Conservation (phyloP, 2,329 filamentous ascomycete genomes). For the Epichloe sibirici region DNA sequence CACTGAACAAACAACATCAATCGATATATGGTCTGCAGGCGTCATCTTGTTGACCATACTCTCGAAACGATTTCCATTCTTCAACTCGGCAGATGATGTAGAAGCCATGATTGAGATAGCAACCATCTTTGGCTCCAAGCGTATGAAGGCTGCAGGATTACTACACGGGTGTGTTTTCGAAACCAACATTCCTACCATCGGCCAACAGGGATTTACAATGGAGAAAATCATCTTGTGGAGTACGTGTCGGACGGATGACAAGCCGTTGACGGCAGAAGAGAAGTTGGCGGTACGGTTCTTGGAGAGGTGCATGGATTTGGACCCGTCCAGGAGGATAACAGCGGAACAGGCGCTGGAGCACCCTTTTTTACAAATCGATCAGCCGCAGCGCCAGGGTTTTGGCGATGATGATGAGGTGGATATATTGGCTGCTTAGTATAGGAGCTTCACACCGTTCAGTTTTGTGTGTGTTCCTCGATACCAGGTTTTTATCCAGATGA, state of each 20-base stretch:
- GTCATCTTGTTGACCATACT: conserved; percentile 96
- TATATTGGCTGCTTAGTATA: conserved; percentile 24
- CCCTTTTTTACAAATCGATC: conserved; percentile 49
- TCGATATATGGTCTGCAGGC: conserved; percentile 94
- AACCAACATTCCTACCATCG: conserved; percentile 83
- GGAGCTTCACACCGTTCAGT: background rate
- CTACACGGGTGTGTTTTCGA: conserved; percentile 89
- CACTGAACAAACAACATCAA: conserved; percentile 83
- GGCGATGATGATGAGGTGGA: conserved; percentile 44
- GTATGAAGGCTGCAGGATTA: conserved; percentile 72
- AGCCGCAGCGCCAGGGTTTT: conserved; percentile 16
- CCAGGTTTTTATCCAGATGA: background rate
- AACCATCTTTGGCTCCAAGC: conserved; percentile 77
- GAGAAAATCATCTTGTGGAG: conserved; percentile 96
- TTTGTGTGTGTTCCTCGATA: background rate
- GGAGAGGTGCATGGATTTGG: conserved; percentile 60
- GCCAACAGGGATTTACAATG: conserved; percentile 70
- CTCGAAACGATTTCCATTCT: conserved; percentile 88
- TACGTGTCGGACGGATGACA: conserved; percentile 57
- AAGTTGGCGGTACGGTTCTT: conserved; percentile 62
- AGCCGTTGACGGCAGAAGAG: conserved; percentile 52
- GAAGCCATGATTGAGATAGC: conserved; percentile 96
- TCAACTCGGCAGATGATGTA: conserved; percentile 96
- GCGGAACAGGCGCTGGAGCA: conserved; percentile 63
- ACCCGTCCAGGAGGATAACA: conserved; percentile 61